Conservation (phyloP, 352 stramenopile species). For the Saprolegnia parasitica region DNA sequence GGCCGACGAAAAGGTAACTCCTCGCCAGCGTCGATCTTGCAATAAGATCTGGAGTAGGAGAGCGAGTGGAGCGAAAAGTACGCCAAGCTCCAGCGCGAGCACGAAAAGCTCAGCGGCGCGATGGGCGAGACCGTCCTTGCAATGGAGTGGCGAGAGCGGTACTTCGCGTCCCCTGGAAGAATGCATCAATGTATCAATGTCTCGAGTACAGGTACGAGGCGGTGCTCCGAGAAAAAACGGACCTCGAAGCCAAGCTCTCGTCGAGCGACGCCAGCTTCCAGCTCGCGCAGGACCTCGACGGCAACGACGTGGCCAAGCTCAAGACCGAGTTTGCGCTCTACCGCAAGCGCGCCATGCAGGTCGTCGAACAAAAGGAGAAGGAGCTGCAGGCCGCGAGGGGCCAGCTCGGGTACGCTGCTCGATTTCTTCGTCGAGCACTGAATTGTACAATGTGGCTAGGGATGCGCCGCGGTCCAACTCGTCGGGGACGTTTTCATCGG, state of each 20-base stretch:
- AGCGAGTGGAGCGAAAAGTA: slow-evolving; percentile 78
- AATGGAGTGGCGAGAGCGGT: slow-evolving; percentile 81
- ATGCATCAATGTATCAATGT: too few species aligned
- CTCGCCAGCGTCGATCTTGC: slow-evolving; percentile 9
- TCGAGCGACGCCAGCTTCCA: slow-evolving; percentile 47
- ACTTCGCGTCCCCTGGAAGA: too few species aligned
- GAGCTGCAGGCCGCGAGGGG: slow-evolving; percentile 55
- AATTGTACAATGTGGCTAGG: slow-evolving; percentile 36
- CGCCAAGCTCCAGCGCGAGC: slow-evolving; percentile 80
- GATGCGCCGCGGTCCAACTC: slow-evolving; percentile 19
- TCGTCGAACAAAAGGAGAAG: slow-evolving; percentile 79
- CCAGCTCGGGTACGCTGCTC: not conserved
- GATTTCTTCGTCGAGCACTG: too few species aligned
- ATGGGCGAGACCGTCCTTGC: slow-evolving; percentile 82
- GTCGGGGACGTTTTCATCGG: slow-evolving; percentile 28
- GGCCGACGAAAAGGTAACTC: slow-evolving; percentile 74
- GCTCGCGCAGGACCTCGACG: slow-evolving; percentile 31
- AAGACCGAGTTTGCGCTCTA: slow-evolving; percentile 79
- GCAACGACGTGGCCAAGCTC: slow-evolving; percentile 58
- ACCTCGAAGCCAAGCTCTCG: slow-evolving; percentile 63
- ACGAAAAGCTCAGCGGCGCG: slow-evolving; percentile 77
- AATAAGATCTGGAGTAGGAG: slow-evolving; percentile 41
- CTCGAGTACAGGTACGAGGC: slow-evolving; percentile 67
- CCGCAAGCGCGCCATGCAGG: slow-evolving; percentile 66
- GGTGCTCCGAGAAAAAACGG: slow-evolving; percentile 64